Base-by-base conservation (phyloP, 257 asterid species). In the Lantana camara region DNA sequence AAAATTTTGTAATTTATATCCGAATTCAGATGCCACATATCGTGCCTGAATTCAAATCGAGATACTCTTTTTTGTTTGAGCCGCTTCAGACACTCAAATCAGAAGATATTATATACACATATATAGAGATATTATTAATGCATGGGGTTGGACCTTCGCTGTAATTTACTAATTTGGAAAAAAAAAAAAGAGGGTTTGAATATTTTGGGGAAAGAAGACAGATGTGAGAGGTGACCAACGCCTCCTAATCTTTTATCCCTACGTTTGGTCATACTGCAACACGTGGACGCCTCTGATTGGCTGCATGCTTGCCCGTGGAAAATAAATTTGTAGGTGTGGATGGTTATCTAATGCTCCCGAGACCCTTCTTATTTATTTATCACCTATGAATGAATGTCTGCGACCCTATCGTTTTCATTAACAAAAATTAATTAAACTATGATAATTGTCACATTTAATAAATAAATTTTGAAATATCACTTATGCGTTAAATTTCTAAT, bases 241-340 rank as follows among this genome's bases (percentile, higher is more conserved):
- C 63, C 73, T 80, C 84, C 93, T 84, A 82, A 82, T 84, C 70
- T 77, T 75, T 74, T 34, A 64, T 74, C 75, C 17, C 75, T 84
- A 87, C 83, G 88, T 59, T 62, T 78, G 70, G 73, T 32, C 70
- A 57, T 72, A 17, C 6, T 4, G 14, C 9, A 57, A 66, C 66
- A 70, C 30, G 77, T 73, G 83, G 63, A 16, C 35, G 29, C 1
- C 2, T 40, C n/a, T 47, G 32, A 63, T 74, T 62, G 10, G 78
- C 7, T 12, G 45, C 6, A 5, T 24, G 44, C 7, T 37, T 52
- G 3, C 15, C 24, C 30, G 29, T 69, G 69, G 6, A 22, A 48
- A 1, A 20, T 70, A 41, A 15, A 15, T 1, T 14, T 14, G 7
- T 79, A 68, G 83, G 80, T 79, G 70, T 32, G 83, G 76, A 64